Base-by-base conservation (phyloP, 805 yeast genomes). In the Starmerella geochares region DNA sequence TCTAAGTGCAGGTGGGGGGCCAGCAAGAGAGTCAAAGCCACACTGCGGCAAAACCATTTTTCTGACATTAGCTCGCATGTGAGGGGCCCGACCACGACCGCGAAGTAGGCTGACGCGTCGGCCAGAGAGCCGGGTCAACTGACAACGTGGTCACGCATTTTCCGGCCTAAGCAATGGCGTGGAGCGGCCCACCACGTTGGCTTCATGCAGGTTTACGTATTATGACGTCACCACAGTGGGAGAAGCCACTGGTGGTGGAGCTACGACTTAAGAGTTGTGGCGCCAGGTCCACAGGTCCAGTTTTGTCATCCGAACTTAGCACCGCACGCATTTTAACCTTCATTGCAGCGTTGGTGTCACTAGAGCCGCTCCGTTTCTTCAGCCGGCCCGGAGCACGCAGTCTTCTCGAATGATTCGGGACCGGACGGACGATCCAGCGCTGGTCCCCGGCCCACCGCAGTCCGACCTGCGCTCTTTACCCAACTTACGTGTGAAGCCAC, bases 381-480 rank as follows among this genome's bases (percentile, higher is more conserved):
- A 7, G 39, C 20, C 39, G 39, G 39, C 39, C 25, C 24, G 39
- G 39, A 36, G 39, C 39, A n/a, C 39, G 39, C 25, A 20, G 39
- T 21, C 25, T 36, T 36, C 39, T 36, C 41, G 41, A 24, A 37
- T 37, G 41, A 21, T 24, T 21, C 28, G 41, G 41, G 41, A 37
- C 41, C 29, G 41, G 41, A 23, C 41, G 41, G 41, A 37, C 13
- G 29, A 37, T 21, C 25, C 41, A 6, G 41, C 41, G 28, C 41
- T 37, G 41, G 41, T 24, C 41, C 41, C 41, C 29, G 41, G 19
- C 19, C n/a, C 6, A 6, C 28, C 28, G 9, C 28, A n/a, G 29
- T 17, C 29, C 13, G 41, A 24, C 16, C 28, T 21, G 29, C 29
- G 7, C 7, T 16, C 24, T 10, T 19, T 37, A 4, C 41, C 41